Evolutionary conservation across 2,329 filamentous ascomycete species (phyloP).

Genomic region (Neonectria punicea): DNA sequence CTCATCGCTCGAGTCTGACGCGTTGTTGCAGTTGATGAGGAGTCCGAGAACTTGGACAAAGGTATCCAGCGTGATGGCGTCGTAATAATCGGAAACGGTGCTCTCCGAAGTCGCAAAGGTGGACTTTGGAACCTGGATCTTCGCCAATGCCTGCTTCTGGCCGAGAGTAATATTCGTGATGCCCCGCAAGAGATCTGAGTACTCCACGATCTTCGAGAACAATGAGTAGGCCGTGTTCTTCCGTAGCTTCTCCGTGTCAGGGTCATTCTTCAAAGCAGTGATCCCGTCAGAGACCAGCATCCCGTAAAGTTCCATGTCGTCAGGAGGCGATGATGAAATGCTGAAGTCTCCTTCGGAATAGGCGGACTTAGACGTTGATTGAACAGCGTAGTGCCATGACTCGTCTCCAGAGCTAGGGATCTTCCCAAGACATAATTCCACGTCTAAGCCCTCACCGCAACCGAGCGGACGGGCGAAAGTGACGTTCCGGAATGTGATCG

Average conservation of each 20-base stretch:
- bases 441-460: conserved; percentile 16
- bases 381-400: conserved; percentile 24
- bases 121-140: conserved; percentile 27
- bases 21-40: conserved; percentile 32
- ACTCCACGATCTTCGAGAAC: conserved; percentile 34
- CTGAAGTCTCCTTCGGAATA: conserved; percentile 27
- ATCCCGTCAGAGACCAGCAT: conserved; percentile 26
- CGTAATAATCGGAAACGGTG: conserved; percentile 25
- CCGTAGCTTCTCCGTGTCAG: conserved; percentile 24
- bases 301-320: conserved; percentile 25
- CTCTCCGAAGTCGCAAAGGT: conserved; percentile 20
- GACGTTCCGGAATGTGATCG: conserved; percentile 28
- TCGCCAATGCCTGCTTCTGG: conserved; percentile 26
- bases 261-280: conserved; percentile 15
- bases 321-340: conserved; percentile 1
- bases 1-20: conserved; percentile 24
- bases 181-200: conserved; percentile 26
- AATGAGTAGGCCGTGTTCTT: conserved; percentile 28
- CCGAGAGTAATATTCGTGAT: conserved; percentile 31
- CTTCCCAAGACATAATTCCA: conserved; percentile 15
- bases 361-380: conserved; percentile 13
- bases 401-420: conserved; percentile 3
- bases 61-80: conserved; percentile 34
- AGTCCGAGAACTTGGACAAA: conserved; percentile 38
- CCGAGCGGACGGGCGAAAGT: conserved; percentile 24